Base-by-base conservation (phyloP, 2,329 filamentous ascomycete genomes). In the Penicillium italicum region DNA sequence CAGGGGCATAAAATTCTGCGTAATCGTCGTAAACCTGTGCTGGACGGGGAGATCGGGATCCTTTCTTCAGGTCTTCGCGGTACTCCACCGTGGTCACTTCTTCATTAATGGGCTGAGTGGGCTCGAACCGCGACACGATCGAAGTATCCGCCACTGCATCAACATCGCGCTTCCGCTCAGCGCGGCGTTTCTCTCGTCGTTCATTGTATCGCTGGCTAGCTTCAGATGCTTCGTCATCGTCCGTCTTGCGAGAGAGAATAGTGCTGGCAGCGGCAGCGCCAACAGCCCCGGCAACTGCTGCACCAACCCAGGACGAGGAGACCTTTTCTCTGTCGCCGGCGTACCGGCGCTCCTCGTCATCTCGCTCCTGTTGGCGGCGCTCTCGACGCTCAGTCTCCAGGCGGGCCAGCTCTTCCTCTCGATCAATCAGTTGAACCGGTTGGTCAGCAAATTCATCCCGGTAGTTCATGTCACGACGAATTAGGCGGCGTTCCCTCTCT, bases 271-370 rank as follows among this genome's bases (percentile, higher is more conserved):
- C 72, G 24, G 74, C 74, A 38, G 78, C 80, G 14, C 80, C 80
- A 20, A 80, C 71, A 10, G 79, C 79, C 24, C 78, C 81, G 30
- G 78, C 78, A 14, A 79, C 74, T n/a, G 79, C 79, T 46, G 69
- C 65, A 24, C 64, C 66, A 46, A 67, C 65, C 69, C 70, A 71
- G 9, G 70, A 70, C 20, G 63, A 65, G 2, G 65, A 65, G 9
- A 63, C 60, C 33, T 50, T 75, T 72, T 62, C 76, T 50, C 53
- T 62, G 11, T 52, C 52, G 22, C 43, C 38, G 5, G 61, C 52
- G 12, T 60, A 54, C 9, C 55, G 56, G 16, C 55, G 60, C 26
- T 56, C 53, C 26, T 66, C 61, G 3, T 62, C 46, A 12, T 69
- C 66, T 14, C 53, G 62, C 22, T 64, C 56, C 44, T 57, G 57